These are phyloP conservation scores for Penicillium longicatenatum DNA, from an alignment of 495 filamentous ascomycete genomes.

Conservation along the genomic window DNA sequence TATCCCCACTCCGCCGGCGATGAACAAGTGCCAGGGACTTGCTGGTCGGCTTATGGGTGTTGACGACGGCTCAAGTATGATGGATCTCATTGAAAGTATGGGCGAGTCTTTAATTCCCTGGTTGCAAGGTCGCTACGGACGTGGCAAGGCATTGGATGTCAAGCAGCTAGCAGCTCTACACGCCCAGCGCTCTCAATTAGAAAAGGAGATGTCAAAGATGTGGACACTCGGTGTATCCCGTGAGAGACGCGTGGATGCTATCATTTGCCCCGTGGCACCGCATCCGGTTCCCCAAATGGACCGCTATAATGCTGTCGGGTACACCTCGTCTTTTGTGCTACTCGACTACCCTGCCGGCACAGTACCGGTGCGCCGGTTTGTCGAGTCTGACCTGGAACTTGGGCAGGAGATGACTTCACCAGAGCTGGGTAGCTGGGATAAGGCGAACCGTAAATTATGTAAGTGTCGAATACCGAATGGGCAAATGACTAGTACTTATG, in stretches of 20 bases:
- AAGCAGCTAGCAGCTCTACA: slow-evolving; percentile 52
- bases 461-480: slow-evolving; percentile 28
- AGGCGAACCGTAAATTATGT: slow-evolving; percentile 62
- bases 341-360: slow-evolving; percentile 63
- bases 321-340: slow-evolving; percentile 61
- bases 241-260: slow-evolving; percentile 49
- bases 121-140: slow-evolving; percentile 49
- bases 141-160: slow-evolving; percentile 43
- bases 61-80: slow-evolving; percentile 54
- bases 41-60: slow-evolving; percentile 59
- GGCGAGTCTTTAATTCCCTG: slow-evolving; percentile 61
- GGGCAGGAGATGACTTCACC: slow-evolving; percentile 43
- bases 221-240: slow-evolving; percentile 44
- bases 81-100: slow-evolving; percentile 55
- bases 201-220: slow-evolving; percentile 56
- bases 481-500: not conserved
- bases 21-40: slow-evolving; percentile 54
- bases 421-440: slow-evolving; percentile 59
- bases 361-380: slow-evolving; percentile 55
- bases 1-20: slow-evolving; percentile 47
- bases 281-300: slow-evolving; percentile 68
- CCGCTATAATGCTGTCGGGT: slow-evolving; percentile 61
- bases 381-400: slow-evolving; percentile 49
- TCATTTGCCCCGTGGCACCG: slow-evolving; percentile 57
- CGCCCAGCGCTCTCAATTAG: slow-evolving; percentile 48